phyloP scores from a whole-genome alignment of 768 basidiomycete species.

The Cyclocybe cylindracea region DNA sequence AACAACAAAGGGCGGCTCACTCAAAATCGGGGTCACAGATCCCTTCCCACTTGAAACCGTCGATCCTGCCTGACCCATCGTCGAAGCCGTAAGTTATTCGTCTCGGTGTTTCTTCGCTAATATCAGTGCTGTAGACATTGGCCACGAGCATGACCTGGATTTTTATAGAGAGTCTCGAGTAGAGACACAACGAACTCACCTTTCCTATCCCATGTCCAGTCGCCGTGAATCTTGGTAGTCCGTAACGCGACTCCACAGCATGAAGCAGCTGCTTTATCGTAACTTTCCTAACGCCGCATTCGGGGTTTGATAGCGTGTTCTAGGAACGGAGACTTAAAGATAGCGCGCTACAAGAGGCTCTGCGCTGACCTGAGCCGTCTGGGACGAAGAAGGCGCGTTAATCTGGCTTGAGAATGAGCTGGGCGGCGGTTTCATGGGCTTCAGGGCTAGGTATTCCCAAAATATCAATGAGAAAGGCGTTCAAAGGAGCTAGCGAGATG shows the following conservation, averaged over 20 bases:
- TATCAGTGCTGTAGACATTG: constrained; percentile 12
- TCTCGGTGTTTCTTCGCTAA: neutral
- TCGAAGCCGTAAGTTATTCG: constrained; percentile 20
- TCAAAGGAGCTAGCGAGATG: too few relatives aligned
- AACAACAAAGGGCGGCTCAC: constrained; percentile 1
- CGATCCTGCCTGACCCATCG: constrained; percentile 33
- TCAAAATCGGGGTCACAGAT: constrained; percentile 1
- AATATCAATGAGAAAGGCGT: neutral
- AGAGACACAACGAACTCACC: neutral
- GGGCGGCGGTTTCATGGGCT: constrained; percentile 2
- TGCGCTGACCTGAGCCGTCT: neutral
- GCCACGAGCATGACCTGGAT: constrained; percentile 21
- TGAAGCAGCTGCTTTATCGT: constrained; percentile 20
- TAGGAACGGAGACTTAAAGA: neutral
- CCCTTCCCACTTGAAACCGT: constrained; percentile 9
- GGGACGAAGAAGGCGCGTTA: constrained; percentile 1
- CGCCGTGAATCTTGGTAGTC: constrained; percentile 11
- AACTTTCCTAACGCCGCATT: constrained; percentile 13
- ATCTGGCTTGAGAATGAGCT: constrained; percentile 7
- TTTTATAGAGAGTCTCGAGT: neutral
- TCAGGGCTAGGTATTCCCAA: neutral
- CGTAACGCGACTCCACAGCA: constrained; percentile 5
- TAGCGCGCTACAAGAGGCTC: neutral
- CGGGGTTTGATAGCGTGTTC: constrained; percentile 12
- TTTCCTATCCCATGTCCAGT: constrained; percentile 13